phyloP scores from a whole-genome alignment of 495 filamentous ascomycete species.

The Penicillium macrosclerotiorum region DNA sequence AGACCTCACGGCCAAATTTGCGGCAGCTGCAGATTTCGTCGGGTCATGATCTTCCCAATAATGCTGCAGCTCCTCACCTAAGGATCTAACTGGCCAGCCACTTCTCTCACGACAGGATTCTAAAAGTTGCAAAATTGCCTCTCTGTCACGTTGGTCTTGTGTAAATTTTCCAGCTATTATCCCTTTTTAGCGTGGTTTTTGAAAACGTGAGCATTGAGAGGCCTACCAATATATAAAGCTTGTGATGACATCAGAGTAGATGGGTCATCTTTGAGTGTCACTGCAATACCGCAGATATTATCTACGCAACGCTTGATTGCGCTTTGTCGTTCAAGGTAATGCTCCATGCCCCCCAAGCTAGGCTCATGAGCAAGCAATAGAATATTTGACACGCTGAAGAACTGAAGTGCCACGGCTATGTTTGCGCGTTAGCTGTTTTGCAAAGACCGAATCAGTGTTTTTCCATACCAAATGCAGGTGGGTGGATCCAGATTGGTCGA shows the following conservation, averaged over 20 bases:
- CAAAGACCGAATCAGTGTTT: too few relatives aligned
- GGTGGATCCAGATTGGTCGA: slow-evolving; percentile 34
- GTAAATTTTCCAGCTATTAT: slow-evolving; percentile 26
- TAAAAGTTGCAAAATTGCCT: slow-evolving; percentile 20
- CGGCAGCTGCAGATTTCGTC: slow-evolving; percentile 6
- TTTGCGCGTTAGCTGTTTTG: too few relatives aligned
- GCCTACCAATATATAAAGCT: slow-evolving; percentile 31
- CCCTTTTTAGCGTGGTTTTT: background rate
- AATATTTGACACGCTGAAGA: slow-evolving; percentile 27
- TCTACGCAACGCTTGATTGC: slow-evolving; percentile 11
- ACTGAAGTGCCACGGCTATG: slow-evolving; percentile 26
- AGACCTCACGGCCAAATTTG: too few relatives aligned
- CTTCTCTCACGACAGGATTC: slow-evolving; percentile 19
- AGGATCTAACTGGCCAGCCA: slow-evolving; percentile 21
- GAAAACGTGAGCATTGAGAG: slow-evolving; percentile 1
- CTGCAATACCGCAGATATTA: slow-evolving; percentile 28
- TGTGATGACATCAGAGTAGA: slow-evolving; percentile 18
- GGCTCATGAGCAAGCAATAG: slow-evolving; percentile 27
- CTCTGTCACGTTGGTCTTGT: slow-evolving; percentile 22
- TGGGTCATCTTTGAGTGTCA: slow-evolving; percentile 17
- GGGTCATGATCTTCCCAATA: slow-evolving; percentile 25
- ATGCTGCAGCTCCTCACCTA: slow-evolving; percentile 23
- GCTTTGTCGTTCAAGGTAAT: slow-evolving; percentile 23
- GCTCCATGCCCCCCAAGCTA: slow-evolving; percentile 22
- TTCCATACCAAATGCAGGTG: slow-evolving; percentile 24